Evolutionary conservation across 345 rosid genomes (phyloP).

Genomic region (Boechera stricta): DNA sequence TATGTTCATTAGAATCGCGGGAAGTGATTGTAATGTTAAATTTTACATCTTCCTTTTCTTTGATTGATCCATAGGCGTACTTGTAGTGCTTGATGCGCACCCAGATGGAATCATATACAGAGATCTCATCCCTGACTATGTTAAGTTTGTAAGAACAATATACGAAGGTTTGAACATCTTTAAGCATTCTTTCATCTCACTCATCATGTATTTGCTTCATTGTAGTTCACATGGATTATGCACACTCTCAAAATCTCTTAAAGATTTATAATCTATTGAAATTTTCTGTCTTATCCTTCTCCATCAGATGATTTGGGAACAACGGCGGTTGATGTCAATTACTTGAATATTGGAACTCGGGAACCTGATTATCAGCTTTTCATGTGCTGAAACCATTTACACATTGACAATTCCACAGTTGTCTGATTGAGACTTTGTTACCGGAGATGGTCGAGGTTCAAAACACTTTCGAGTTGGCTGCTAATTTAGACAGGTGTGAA

Average conservation of each 20-base stretch:
- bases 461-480: background rate
- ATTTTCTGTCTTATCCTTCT: slow-evolving; percentile 9
- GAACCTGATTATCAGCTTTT: slow-evolving; percentile 62
- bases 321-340: slow-evolving; percentile 69
- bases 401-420: background rate
- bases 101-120: slow-evolving; percentile 82
- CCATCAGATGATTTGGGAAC: slow-evolving; percentile 69
- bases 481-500: slow-evolving; percentile 1
- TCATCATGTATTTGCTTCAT: background rate
- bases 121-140: slow-evolving; percentile 85
- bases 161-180: slow-evolving; percentile 72
- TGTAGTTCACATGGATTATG: background rate
- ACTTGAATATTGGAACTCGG: slow-evolving; percentile 63
- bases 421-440: slow-evolving; percentile 3
- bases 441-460: slow-evolving; percentile 17
- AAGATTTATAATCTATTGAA: background rate
- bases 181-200: slow-evolving; percentile 1
- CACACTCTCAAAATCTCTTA: background rate
- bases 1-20: background rate
- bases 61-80: slow-evolving; percentile 57
- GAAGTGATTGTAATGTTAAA: background rate
- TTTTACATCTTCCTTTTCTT: background rate
- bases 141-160: slow-evolving; percentile 69
- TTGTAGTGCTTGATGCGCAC: slow-evolving; percentile 85
- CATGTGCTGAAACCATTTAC: slow-evolving; percentile 56